These are phyloP conservation scores for Metarhizium album DNA, from an alignment of 2,329 filamentous ascomycete genomes.

Conservation along the genomic window DNA sequence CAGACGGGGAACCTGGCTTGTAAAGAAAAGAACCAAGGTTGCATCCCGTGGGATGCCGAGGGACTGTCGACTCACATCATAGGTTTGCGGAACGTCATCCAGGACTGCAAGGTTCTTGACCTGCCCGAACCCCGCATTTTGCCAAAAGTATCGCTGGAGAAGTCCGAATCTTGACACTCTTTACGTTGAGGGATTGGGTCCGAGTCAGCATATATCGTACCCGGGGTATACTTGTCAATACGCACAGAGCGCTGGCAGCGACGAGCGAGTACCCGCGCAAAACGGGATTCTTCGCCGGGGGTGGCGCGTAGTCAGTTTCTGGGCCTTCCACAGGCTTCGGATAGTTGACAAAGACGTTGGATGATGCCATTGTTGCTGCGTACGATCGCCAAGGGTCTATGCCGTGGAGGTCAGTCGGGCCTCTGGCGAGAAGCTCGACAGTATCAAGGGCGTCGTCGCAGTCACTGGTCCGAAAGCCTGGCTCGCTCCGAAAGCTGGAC, in stretches of 20 bases:
- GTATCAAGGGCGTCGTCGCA: not conserved
- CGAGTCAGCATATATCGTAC: not conserved
- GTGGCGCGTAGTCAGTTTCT: slow-evolving; percentile 23
- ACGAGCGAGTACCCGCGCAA: slow-evolving; percentile 54
- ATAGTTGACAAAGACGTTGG: slow-evolving; percentile 29
- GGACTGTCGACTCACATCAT: slow-evolving; percentile 31
- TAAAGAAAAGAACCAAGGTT: not conserved
- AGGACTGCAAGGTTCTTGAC: slow-evolving; percentile 37
- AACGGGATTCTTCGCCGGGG: slow-evolving; percentile 52
- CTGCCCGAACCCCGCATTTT: slow-evolving; percentile 48
- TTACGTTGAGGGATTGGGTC: not conserved
- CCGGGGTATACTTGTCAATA: not conserved
- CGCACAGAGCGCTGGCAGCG: slow-evolving; percentile 8
- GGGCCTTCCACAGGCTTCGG: slow-evolving; percentile 26
- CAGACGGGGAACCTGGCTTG: no score
- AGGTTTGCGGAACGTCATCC: slow-evolving; percentile 31
- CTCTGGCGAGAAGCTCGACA: not conserved
- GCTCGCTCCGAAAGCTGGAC: not conserved
- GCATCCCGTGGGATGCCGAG: not conserved
- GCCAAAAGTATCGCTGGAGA: slow-evolving; percentile 57
- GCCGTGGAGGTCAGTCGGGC: not conserved
- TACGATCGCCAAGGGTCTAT: not conserved
- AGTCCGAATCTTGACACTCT: slow-evolving; percentile 50
- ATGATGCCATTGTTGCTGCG: slow-evolving; percentile 1
- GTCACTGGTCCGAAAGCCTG: not conserved